phyloP scores from a whole-genome alignment of 495 filamentous ascomycete genomes.

The Aspergillus incahuasiensis region DNA sequence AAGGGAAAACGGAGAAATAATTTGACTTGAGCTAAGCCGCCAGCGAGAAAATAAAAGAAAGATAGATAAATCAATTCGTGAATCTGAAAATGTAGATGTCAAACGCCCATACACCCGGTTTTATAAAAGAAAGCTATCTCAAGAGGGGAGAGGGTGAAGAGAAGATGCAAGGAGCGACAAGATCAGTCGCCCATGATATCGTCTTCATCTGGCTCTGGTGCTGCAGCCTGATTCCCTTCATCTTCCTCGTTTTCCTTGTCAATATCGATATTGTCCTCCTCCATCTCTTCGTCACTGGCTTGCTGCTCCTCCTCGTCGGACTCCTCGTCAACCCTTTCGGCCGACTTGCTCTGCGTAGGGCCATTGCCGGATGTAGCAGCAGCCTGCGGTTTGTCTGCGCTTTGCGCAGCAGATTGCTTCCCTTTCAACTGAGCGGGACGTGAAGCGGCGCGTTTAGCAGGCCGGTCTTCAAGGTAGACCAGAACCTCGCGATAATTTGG shows the following conservation, averaged over 20 bases:
- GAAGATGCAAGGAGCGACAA: not conserved
- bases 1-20: not conserved
- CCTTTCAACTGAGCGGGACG: conserved; percentile 35
- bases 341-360: conserved; percentile 25
- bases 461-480: conserved; percentile 62
- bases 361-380: conserved; percentile 30
- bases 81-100: not conserved
- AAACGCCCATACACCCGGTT: not conserved
- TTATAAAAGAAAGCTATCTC: conserved; percentile 1
- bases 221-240: conserved; percentile 26
- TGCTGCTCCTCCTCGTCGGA: conserved; percentile 8
- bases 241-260: conserved; percentile 49
- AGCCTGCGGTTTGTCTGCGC: conserved; percentile 30
- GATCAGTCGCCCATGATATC: conserved; percentile 64
- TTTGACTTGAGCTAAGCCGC: not conserved
- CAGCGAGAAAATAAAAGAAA: not conserved
- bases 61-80: not conserved
- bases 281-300: conserved; percentile 14
- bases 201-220: conserved; percentile 57
- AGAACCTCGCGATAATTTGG: conserved; percentile 74
- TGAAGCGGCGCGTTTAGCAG: conserved; percentile 31
- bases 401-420: conserved; percentile 40
- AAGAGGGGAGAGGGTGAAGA: conserved; percentile 1
- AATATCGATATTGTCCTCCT: conserved; percentile 47
- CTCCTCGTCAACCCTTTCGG: conserved; percentile 40